A percentile compares a stretch with the other conserved stretches of the same genome.
phyloP scores from a whole-genome alignment of 805 yeast genomes.

The Wickerhamiella brachini region DNA sequence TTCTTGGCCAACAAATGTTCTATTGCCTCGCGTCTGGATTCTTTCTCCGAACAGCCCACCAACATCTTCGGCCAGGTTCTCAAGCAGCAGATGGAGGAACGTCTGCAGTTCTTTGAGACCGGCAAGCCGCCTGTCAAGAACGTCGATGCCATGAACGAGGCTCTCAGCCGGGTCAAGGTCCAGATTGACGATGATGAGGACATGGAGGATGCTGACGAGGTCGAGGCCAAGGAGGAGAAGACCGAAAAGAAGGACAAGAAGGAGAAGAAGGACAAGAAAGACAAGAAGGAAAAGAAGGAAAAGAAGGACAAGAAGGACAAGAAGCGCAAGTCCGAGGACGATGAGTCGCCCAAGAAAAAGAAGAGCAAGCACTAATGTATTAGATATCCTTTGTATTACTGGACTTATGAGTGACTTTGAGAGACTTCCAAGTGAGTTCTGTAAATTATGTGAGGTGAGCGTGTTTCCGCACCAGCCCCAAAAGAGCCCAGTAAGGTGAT shows the following conservation, averaged over 20 bases:
- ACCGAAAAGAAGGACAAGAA: conserved; percentile 37
- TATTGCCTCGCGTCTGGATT: conserved; percentile 96
- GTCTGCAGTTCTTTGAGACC: conserved; percentile 88
- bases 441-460: too few species aligned
- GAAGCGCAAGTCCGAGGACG: conserved; percentile 23
- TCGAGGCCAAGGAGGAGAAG: conserved; percentile 37
- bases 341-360: conserved; percentile 37
- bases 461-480: too few species aligned
- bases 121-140: conserved; percentile 97
- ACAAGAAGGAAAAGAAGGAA: conserved; percentile 35
- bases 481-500: too few species aligned
- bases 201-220: conserved; percentile 30
- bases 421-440: too few species aligned
- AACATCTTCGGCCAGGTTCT: conserved; percentile 80
- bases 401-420: too few species aligned
- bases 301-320: conserved; percentile 42
- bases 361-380: conserved; percentile 29
- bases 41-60: conserved; percentile 88
- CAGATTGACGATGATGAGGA: conserved; percentile 28
- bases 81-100: conserved; percentile 95
- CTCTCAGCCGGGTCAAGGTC: conserved; percentile 50
- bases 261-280: conserved; percentile 38
- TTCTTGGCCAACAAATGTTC: conserved; percentile 98
- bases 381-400: not conserved
- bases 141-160: conserved; percentile 84